Evolutionary conservation across 164 flowering plant species (phyloP).

Genomic region (Vitis riparia): DNA sequence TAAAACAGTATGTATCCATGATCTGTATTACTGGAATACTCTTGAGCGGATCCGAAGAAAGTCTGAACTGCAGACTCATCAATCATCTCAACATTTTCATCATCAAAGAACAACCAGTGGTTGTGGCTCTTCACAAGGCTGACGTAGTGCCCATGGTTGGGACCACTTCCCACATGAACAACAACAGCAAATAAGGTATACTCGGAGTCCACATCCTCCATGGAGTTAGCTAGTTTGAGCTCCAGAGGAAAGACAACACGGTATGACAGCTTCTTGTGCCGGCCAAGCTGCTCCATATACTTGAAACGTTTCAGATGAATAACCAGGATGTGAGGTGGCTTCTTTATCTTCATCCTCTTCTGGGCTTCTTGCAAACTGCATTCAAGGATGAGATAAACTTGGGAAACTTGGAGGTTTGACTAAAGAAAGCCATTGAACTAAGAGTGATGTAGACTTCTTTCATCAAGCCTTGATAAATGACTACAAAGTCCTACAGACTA

Average conservation of each 20-base stretch:
- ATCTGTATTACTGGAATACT: constrained; percentile 94
- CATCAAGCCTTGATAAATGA: too few relatives aligned
- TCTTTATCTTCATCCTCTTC: constrained; percentile 89
- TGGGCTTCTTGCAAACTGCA: constrained; percentile 76
- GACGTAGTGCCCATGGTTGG: constrained; percentile 99
- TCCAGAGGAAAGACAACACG: constrained; percentile 97
- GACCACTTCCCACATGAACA: constrained; percentile 97
- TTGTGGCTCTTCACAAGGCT: constrained; percentile 98
- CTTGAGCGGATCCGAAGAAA: constrained; percentile 97
- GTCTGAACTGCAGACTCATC: constrained; percentile 98
- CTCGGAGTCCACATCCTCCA: constrained; percentile 85
- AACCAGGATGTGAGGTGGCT: constrained; percentile 91
- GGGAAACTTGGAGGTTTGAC: too few relatives aligned
- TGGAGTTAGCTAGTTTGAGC: constrained; percentile 86
- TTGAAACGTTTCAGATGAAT: constrained; percentile 98
- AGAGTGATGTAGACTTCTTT: too few relatives aligned
- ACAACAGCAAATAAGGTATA: constrained; percentile 97
- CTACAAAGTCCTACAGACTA: too few relatives aligned
- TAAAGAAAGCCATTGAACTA: too few relatives aligned
- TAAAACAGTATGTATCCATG: constrained; percentile 98
- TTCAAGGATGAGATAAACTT: too few relatives aligned
- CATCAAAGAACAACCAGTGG: constrained; percentile 98
- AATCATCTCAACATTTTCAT: constrained; percentile 97
- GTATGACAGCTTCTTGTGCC: constrained; percentile 92
- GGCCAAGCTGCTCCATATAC: constrained; percentile 91